Conservation (phyloP, 2,329 filamentous ascomycete species). For the Stemphylium beticola region DNA sequence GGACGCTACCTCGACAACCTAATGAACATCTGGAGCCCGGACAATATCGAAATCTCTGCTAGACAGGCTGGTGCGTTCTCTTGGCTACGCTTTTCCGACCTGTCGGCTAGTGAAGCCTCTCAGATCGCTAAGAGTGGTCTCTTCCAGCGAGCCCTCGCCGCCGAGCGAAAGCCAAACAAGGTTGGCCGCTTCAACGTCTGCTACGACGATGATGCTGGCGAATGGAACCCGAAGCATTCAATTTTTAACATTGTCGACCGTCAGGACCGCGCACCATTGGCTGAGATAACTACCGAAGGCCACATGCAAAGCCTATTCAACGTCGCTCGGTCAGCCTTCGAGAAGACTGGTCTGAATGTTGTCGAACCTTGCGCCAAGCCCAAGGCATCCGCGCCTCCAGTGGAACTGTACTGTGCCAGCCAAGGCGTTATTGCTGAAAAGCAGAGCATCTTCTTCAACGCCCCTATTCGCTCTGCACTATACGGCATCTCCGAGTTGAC, state of each 20-base stretch:
- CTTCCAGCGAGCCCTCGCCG: constrained; percentile 74
- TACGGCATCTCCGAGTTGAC: constrained; percentile 69
- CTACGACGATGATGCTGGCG: constrained; percentile 70
- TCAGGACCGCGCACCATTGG: constrained; percentile 69
- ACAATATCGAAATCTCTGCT: constrained; percentile 72
- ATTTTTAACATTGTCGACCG: constrained; percentile 81
- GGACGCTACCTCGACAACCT: constrained; percentile 77
- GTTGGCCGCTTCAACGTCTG: constrained; percentile 70
- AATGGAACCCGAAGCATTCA: constrained; percentile 74
- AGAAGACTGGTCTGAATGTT: constrained; percentile 72
- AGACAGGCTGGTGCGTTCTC: constrained; percentile 74
- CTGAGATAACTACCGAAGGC: constrained; percentile 74
- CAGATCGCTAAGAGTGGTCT: constrained; percentile 71
- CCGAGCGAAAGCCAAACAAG: constrained; percentile 59
- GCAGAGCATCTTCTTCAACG: constrained; percentile 79
- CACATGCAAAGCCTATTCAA: constrained; percentile 79
- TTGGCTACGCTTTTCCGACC: constrained; percentile 86
- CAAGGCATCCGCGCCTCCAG: constrained; percentile 82
- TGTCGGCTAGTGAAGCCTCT: constrained; percentile 75
- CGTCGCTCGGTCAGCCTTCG: constrained; percentile 70
- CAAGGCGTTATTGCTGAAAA: constrained; percentile 69
- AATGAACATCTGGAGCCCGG: constrained; percentile 89
- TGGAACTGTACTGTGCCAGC: constrained; percentile 78
- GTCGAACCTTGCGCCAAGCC: constrained; percentile 83
- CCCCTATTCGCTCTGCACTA: constrained; percentile 73